These are phyloP conservation scores for Coemansia javaensis DNA, from an alignment of 192 early-diverging fungal species.

Conservation along the genomic window DNA sequence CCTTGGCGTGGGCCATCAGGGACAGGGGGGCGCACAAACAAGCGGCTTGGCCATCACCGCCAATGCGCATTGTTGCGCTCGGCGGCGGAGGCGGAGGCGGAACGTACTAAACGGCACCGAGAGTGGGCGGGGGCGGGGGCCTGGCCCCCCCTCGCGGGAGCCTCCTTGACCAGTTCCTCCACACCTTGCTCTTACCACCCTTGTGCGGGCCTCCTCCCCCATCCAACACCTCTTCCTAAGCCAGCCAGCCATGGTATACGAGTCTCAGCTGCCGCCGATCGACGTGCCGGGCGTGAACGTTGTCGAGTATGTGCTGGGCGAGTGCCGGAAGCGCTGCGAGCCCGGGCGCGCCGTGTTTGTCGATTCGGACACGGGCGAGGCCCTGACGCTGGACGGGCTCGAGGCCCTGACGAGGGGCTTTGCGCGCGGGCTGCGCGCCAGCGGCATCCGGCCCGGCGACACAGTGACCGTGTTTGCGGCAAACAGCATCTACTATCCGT, in stretches of 20 bases:
- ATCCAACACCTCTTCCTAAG: background rate
- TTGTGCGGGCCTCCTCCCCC: too few species aligned
- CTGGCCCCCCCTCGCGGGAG: too few species aligned
- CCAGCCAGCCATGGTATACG: conserved; percentile 10
- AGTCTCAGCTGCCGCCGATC: conserved; percentile 28
- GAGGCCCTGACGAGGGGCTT: conserved; percentile 7
- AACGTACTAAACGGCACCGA: too few species aligned
- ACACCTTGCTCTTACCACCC: too few species aligned
- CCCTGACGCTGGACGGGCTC: conserved; percentile 16
- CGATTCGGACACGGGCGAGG: conserved; percentile 19
- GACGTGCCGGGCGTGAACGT: conserved; percentile 18
- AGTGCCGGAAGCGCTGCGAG: conserved; percentile 6
- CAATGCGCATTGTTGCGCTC: too few species aligned
- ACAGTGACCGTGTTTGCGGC: conserved; percentile 55
- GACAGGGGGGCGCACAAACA: too few species aligned
- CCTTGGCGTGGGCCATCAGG: too few species aligned
- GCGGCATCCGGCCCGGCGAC: conserved; percentile 61
- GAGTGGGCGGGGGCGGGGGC: too few species aligned
- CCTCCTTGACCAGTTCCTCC: too few species aligned
- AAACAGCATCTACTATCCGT: conserved; percentile 60
- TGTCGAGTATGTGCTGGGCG: conserved; percentile 20
- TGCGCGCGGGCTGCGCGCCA: conserved; percentile 19
- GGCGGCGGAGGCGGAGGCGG: too few species aligned
- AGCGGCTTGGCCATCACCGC: too few species aligned
- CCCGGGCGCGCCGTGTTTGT: conserved; percentile 27